Evolutionary conservation across 768 basidiomycete genomes (phyloP), one percentile per base, ranked within the genome.

Genomic region (Leucosporidium creatinivorum): DNA sequence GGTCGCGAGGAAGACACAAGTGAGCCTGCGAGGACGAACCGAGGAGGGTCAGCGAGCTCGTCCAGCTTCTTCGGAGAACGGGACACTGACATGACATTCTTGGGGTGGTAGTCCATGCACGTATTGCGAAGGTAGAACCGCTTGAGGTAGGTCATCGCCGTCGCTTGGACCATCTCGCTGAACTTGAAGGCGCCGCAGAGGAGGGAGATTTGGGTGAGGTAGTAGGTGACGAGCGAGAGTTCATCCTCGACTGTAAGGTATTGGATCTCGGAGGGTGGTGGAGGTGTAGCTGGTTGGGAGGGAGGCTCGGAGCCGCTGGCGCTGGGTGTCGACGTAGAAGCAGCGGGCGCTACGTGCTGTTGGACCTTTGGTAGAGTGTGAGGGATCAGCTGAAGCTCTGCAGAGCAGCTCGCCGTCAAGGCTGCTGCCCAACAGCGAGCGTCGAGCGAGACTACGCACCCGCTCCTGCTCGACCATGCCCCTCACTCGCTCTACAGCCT

Each of bases 31-130:
- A 4, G n/a, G 48, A 6, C 4, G 21, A 47, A 36, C 26, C 33
- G 31, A 44, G 39, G 15, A 44, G 39, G 13, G 39, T 44, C 39
- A 44, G 39, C 21, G 26, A 57, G n/a, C 26, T 23, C 56, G 9
- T 10, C 18, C 28, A 15, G 30, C 56, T 15, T 57, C 12, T 13
- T 28, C 28, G 19, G 30, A 6, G 39, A 3, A 12, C 17, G 17
- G 10, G 8, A 78, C 87, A 58, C 75, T n/a, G n/a, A 96, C 96
- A 99, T 99, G 75, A 99, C 91, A 75, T 91, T 93, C 79, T 93
- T 94, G 0, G 96, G 96, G 80, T 98, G 96, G 87, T 91, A 97
- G 77, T 98, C 96, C 93, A 98, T 97, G 62, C 93, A 91, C 3
- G 93, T 98, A 76, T 98, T 98, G 80, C 89, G 89, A 63, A 98